These are phyloP conservation scores for Bonia amplexicaulis DNA, from an alignment of 176 grass and related monocot genomes.

Conservation along the genomic window DNA sequence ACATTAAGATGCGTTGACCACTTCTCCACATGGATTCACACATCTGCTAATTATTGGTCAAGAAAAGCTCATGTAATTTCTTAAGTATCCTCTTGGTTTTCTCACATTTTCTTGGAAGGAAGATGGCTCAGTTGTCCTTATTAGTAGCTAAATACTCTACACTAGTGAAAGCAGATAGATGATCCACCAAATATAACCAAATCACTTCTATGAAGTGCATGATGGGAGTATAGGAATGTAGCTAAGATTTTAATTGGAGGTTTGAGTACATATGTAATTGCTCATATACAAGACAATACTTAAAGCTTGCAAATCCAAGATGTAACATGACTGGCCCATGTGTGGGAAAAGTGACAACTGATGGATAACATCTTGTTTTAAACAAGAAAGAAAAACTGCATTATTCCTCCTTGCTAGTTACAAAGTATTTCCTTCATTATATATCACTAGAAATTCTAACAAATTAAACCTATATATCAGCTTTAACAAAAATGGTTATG, in stretches of 20 bases:
- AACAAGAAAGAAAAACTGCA: neutral
- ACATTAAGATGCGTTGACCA: neutral
- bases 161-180: neutral
- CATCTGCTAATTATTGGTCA: conserved; percentile 7
- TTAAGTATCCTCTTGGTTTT: neutral
- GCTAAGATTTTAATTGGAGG: neutral
- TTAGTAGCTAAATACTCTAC: neutral
- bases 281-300: conserved; percentile 9
- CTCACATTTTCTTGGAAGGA: conserved; percentile 7
- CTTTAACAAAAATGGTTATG: neutral
- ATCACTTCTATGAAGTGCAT: neutral
- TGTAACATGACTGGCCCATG: conserved; percentile 11
- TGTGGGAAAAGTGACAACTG: neutral
- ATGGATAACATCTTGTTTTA: conserved; percentile 2
- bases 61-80: neutral
- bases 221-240: neutral
- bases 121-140: neutral
- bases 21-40: conserved; percentile 13
- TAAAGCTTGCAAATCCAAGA: neutral
- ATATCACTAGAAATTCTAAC: conserved; percentile 3
- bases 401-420: neutral
- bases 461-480: neutral
- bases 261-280: conserved; percentile 6
- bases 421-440: conserved; percentile 7
- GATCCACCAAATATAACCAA: conserved; percentile 14